phyloP scores from a whole-genome alignment of 1,284 basidiomycete genomes.

The Trametes sp. region DNA sequence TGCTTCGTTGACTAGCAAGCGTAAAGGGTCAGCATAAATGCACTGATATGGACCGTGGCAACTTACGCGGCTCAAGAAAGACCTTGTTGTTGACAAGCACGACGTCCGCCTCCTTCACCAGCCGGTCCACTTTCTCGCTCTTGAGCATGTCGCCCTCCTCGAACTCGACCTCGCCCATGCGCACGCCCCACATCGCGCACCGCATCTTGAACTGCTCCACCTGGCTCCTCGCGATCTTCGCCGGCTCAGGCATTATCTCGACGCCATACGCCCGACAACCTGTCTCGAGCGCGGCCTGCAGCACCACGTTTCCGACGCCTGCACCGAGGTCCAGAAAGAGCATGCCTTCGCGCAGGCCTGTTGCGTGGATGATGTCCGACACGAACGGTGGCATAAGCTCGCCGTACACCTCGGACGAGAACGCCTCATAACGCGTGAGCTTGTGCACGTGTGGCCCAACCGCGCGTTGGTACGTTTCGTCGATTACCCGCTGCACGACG shows the following conservation, averaged over 20 bases:
- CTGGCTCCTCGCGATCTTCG: conserved; percentile 68
- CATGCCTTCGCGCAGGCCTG: conserved; percentile 63
- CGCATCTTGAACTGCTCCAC: conserved; percentile 67
- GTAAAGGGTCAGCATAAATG: background rate
- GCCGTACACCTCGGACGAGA: conserved; percentile 79
- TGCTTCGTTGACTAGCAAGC: conserved; percentile 72
- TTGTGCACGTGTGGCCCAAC: conserved; percentile 74
- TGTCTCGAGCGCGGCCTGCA: conserved; percentile 77
- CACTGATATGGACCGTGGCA: background rate
- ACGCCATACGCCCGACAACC: conserved; percentile 79
- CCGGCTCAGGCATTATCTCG: conserved; percentile 68
- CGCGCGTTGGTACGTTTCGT: conserved; percentile 81
- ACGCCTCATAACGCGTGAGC: conserved; percentile 74
- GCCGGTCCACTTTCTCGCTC: conserved; percentile 63
- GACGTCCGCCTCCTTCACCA: conserved; percentile 74
- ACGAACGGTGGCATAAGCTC: conserved; percentile 77
- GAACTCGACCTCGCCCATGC: conserved; percentile 71
- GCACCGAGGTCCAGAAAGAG: conserved; percentile 81
- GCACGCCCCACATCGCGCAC: conserved; percentile 80
- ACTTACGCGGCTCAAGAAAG: conserved; percentile 71
- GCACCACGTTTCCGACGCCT: conserved; percentile 80
- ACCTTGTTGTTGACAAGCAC: conserved; percentile 84
- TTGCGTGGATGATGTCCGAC: conserved; percentile 66
- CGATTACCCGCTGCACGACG: conserved; percentile 71
- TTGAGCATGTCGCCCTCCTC: conserved; percentile 78